These are phyloP conservation scores for Dimocarpus longan DNA, from an alignment of 345 rosid species.

Conservation along the genomic window DNA sequence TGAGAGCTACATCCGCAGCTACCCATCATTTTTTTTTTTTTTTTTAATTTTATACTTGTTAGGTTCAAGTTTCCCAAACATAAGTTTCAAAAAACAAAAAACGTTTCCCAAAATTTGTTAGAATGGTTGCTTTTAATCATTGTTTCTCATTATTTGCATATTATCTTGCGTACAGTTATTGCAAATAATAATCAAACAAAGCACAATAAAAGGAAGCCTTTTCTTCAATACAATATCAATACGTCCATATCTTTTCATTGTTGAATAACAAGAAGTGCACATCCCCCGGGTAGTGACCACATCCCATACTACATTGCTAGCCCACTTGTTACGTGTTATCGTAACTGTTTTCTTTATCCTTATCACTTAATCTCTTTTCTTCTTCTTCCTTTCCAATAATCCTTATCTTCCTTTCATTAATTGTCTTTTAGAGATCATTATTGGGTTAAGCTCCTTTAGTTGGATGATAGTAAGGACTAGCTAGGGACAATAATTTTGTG, in stretches of 20 bases:
- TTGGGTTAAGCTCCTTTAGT: background rate
- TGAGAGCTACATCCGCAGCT: background rate
- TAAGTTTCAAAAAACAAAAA: too few relatives aligned
- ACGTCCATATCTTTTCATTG: slow-evolving; percentile 6
- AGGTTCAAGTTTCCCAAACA: too few relatives aligned
- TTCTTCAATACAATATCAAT: background rate
- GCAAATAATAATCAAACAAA: slow-evolving; percentile 1
- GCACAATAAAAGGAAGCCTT: background rate
- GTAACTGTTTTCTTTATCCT: background rate
- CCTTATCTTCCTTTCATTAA: background rate
- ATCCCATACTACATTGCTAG: background rate
- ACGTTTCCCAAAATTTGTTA: too few relatives aligned
- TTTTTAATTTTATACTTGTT: too few relatives aligned
- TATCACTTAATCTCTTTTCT: too few relatives aligned
- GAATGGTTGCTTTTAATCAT: background rate
- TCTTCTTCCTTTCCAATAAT: too few relatives aligned
- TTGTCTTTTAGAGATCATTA: background rate
- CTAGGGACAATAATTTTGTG: too few relatives aligned
- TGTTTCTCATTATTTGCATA: background rate
- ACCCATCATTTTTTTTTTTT: background rate
- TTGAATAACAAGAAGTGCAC: background rate
- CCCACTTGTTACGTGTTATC: background rate
- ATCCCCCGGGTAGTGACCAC: background rate
- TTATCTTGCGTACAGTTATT: background rate
- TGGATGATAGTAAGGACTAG: too few relatives aligned